Percentiles rank a stretch among this genome's conserved stretches.
Evolutionary conservation across 2,329 filamentous ascomycete genomes (phyloP).

Genomic region (Penicillium sp.): DNA sequence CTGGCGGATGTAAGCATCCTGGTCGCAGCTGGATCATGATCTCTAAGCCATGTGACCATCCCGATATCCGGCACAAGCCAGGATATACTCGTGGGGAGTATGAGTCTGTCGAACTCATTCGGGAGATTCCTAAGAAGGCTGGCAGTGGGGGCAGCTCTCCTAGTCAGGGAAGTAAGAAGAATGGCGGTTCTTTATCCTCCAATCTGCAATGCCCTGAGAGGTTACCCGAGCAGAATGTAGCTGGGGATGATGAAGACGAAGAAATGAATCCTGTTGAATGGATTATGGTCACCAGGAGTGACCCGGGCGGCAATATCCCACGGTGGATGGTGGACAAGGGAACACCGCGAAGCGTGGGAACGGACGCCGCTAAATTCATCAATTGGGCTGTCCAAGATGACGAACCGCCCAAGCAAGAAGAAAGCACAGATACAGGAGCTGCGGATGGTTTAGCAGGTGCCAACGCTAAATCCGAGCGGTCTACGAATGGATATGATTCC

Average conservation of each 20-base stretch:
- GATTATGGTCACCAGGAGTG: constrained; percentile 88
- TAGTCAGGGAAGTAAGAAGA: constrained; percentile 29
- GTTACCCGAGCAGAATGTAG: constrained; percentile 22
- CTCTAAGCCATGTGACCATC: constrained; percentile 78
- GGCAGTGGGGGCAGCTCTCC: constrained; percentile 13
- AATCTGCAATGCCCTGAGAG: constrained; percentile 27
- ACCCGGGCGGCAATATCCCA: constrained; percentile 84
- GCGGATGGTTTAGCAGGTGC: neutral
- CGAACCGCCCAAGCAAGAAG: constrained; percentile 39
- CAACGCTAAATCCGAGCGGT: neutral
- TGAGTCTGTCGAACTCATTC: constrained; percentile 86
- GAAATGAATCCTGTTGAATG: constrained; percentile 73
- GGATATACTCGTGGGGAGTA: constrained; percentile 83
- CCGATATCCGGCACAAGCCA: constrained; percentile 64
- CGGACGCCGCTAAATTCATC: constrained; percentile 76
- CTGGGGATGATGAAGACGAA: constrained; percentile 39
- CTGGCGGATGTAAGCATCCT: constrained; percentile 22
- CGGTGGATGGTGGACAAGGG: constrained; percentile 88
- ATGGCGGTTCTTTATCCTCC: constrained; percentile 37
- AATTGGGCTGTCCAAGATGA: constrained; percentile 67
- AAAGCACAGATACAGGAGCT: neutral
- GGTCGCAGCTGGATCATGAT: constrained; percentile 80
- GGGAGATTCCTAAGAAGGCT: constrained; percentile 63
- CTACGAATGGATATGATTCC: constrained; percentile 4
- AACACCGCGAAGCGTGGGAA: constrained; percentile 75